Conservation (phyloP, 495 filamentous ascomycete genomes). For the Annulohypoxylon nitens region DNA sequence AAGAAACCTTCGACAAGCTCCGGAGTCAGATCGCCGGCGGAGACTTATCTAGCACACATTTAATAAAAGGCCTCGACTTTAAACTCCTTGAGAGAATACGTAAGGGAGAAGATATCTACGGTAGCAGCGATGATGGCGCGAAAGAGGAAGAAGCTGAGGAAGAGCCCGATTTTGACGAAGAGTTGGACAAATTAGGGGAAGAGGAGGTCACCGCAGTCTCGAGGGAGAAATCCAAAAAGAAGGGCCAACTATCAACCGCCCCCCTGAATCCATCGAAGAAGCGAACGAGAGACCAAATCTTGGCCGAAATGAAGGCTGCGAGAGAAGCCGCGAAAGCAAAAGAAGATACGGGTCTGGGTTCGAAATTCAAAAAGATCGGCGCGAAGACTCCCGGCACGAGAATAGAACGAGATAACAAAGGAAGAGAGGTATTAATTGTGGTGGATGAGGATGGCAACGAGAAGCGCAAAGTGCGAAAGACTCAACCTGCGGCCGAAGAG, state of each 20-base stretch:
- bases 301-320: conserved; percentile 83
- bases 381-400: conserved; percentile 73
- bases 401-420: conserved; percentile 80
- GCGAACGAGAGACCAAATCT: conserved; percentile 83
- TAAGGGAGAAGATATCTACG: conserved; percentile 78
- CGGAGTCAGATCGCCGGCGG: conserved; percentile 84
- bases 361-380: conserved; percentile 86
- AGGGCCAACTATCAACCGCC: conserved; percentile 78
- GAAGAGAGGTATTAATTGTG: conserved; percentile 86
- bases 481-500: conserved; percentile 51
- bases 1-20: conserved; percentile 77
- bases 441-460: conserved; percentile 88
- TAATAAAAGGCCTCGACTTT: conserved; percentile 93
- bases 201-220: conserved; percentile 69
- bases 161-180: conserved; percentile 73
- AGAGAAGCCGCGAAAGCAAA: conserved; percentile 72
- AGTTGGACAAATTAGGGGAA: conserved; percentile 80
- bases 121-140: conserved; percentile 51
- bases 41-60: conserved; percentile 80
- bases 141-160: conserved; percentile 44
- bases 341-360: conserved; percentile 71
- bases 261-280: conserved; percentile 72
- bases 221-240: conserved; percentile 72
- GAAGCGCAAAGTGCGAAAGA: conserved; percentile 82
- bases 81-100: conserved; percentile 79